Base-by-base conservation (phyloP, 805 yeast species). In the Kodamaea laetipori region DNA sequence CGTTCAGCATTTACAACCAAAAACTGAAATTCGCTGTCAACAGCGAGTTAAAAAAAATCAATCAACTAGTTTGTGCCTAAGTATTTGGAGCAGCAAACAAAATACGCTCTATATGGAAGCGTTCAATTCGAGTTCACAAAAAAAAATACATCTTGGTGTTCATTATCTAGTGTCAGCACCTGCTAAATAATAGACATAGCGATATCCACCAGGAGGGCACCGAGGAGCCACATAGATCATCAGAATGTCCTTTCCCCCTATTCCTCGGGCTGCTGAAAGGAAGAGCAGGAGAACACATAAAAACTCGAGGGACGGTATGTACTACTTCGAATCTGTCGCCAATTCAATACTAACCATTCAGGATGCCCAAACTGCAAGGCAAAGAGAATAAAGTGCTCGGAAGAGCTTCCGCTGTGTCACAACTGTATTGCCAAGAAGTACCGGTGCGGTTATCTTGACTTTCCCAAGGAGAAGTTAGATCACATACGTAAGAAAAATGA, bases 341-440 rank as follows among this genome's bases (percentile, higher is more conserved):
- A 11, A 8, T n/a, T 15, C 11, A 3, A 30, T 46, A 50, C 48
- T 47, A 44, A 50, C 49, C 9, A 23, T 19, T 9, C 17, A 56
- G 60, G 73, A 7, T 71, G 75, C 44, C 74, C 76, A 5, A 71
- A 70, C 51, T 71, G 76, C 54, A 64, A 69, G 39, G 63, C 66
- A 15, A 69, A 66, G 45, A 54, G 76, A 48, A 69, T 71, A 53
- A 71, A 70, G 46, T 71, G 75, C 44, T 51, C 68, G 2, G 76
- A 71, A 45, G 74, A 71, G 42, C 59, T 71, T 10, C 76, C 76
- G 6, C 52, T 64, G 12, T 71, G 76, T 44, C 51, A 41, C 15
- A 69, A 71, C 48, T 70, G 75, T 50, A 45, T 62, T 12, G 65
- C 65, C 47, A 71, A 66, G 48, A 55, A 61, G 23, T 57, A 56